These are phyloP conservation scores for Coemansia sp. DNA, from an alignment of 192 early-diverging fungal genomes.

Conservation along the genomic window DNA sequence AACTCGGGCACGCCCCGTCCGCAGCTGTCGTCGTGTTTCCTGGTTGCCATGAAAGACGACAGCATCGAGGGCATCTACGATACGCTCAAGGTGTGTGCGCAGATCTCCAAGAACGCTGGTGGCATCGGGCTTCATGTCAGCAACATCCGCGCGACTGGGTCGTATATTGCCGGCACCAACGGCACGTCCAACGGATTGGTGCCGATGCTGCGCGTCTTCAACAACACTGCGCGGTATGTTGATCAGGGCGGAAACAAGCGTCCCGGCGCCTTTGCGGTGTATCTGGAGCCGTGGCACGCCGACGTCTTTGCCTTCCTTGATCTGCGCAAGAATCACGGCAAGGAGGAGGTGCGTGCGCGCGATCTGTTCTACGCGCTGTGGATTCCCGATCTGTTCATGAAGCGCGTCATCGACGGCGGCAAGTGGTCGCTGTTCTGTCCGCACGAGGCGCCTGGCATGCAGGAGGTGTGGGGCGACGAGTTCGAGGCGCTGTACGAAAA, in stretches of 20 bases:
- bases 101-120: constrained; percentile 98
- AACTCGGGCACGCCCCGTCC: constrained; percentile 96
- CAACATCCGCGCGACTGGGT: constrained; percentile 91
- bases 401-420: constrained; percentile 89
- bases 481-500: constrained; percentile 82
- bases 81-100: constrained; percentile 94
- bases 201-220: constrained; percentile 97
- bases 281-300: constrained; percentile 98
- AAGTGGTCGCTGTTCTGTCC: constrained; percentile 97
- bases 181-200: constrained; percentile 95
- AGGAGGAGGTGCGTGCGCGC: constrained; percentile 95
- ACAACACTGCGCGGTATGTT: constrained; percentile 99
- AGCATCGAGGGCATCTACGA: constrained; percentile 98
- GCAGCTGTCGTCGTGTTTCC: constrained; percentile 94
- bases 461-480: constrained; percentile 91
- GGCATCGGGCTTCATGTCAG: constrained; percentile 98
- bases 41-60: constrained; percentile 95
- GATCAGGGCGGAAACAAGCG: constrained; percentile 99
- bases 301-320: constrained; percentile 97
- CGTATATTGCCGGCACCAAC: constrained; percentile 98
- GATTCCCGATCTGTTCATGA: constrained; percentile 98
- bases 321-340: constrained; percentile 95
- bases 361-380: constrained; percentile 98
- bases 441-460: constrained; percentile 86
- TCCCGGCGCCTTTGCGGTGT: constrained; percentile 96